Evolutionary conservation across 805 yeast species (phyloP).

Genomic region (Metschnikowia hibisci): DNA sequence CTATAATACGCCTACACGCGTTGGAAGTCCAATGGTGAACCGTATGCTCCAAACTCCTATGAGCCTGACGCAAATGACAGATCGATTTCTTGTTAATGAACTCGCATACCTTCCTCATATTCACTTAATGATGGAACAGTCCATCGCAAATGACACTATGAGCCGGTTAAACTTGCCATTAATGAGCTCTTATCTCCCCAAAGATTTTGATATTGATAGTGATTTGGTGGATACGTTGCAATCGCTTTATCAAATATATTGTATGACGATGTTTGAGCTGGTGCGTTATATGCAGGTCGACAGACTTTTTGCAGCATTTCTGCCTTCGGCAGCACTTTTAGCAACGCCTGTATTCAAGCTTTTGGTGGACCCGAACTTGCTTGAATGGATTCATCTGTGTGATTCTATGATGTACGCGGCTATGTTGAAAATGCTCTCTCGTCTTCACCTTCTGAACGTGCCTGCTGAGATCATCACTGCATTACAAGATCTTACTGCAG

Average conservation of each 20-base stretch:
- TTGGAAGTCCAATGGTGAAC: conserved; percentile 9
- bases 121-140: conserved; percentile 20
- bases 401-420: conserved; percentile 59
- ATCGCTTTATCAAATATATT: conserved; percentile 60
- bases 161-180: conserved; percentile 29
- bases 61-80: conserved; percentile 17
- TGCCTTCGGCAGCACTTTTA: conserved; percentile 50
- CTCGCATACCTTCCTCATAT: conserved; percentile 32
- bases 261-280: conserved; percentile 60
- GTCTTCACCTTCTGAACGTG: conserved; percentile 47
- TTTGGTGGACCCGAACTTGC: conserved; percentile 44
- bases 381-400: conserved; percentile 64
- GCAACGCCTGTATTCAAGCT: conserved; percentile 62
- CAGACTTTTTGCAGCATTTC: conserved; percentile 51
- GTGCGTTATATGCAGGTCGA: conserved; percentile 65
- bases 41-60: conserved; percentile 16
- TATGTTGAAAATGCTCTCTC: conserved; percentile 56
- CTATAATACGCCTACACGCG: conserved; percentile 13
- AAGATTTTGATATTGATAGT: conserved; percentile 37
- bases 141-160: conserved; percentile 13
- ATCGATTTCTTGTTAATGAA: conserved; percentile 15
- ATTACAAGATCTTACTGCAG: conserved; percentile 49
- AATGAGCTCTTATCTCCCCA: conserved; percentile 42
- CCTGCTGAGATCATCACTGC: conserved; percentile 54
- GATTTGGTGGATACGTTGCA: conserved; percentile 62